phyloP scores from a whole-genome alignment of 192 early-diverging fungal species.

The Pilaira anomala region DNA sequence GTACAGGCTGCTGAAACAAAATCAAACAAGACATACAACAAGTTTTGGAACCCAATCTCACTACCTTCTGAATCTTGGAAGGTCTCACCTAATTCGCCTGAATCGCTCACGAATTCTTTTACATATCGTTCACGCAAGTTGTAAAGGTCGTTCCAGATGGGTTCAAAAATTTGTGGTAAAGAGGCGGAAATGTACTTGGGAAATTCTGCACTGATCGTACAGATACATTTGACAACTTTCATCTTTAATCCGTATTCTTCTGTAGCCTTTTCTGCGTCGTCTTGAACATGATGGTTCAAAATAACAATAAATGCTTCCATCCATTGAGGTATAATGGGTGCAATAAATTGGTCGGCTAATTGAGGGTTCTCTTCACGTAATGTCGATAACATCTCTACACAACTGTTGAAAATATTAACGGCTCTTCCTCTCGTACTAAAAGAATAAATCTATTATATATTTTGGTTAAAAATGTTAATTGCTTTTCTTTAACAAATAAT shows the following conservation, averaged over 20 bases:
- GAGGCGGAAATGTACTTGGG: slow-evolving; percentile 58
- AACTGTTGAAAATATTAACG: slow-evolving; percentile 78
- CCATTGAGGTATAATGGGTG: slow-evolving; percentile 79
- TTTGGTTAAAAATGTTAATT: too few relatives aligned
- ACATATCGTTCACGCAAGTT: slow-evolving; percentile 55
- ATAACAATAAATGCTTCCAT: slow-evolving; percentile 62
- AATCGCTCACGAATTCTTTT: slow-evolving; percentile 43
- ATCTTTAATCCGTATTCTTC: slow-evolving; percentile 66
- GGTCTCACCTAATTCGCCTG: slow-evolving; percentile 34
- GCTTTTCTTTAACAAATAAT: background rate
- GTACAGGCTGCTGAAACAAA: slow-evolving; percentile 57
- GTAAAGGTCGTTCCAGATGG: slow-evolving; percentile 71
- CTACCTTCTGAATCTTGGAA: slow-evolving; percentile 75
- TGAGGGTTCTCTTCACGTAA: slow-evolving; percentile 76
- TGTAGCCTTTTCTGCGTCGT: slow-evolving; percentile 43
- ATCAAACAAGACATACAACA: slow-evolving; percentile 69
- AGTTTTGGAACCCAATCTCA: slow-evolving; percentile 57
- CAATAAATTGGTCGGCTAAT: slow-evolving; percentile 64
- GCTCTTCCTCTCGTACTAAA: slow-evolving; percentile 70
- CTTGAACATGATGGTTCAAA: slow-evolving; percentile 50
- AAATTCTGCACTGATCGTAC: slow-evolving; percentile 56
- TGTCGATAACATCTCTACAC: slow-evolving; percentile 79
- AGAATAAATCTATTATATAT: slow-evolving; percentile 49
- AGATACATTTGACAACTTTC: slow-evolving; percentile 69
- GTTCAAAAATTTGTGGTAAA: slow-evolving; percentile 52